Evolutionary conservation across 805 yeast genomes (phyloP), one percentile per base, ranked within the genome.

Genomic region (Zygoascus ofunaensis): DNA sequence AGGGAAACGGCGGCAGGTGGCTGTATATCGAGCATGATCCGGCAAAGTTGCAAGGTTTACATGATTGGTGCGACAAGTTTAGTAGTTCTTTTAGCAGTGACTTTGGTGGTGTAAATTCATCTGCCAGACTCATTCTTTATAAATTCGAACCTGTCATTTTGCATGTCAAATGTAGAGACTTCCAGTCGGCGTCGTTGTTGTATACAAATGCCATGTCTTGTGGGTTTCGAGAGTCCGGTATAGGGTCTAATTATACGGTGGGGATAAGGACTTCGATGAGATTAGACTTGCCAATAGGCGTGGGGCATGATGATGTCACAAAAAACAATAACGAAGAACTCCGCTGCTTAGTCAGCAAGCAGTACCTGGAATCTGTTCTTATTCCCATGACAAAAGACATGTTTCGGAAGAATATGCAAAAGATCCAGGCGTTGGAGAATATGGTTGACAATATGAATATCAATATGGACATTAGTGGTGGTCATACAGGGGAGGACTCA

Each of bases 1-100:
- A 87, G 57, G 95, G 95, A 7, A 76, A 79, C 42, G 85, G 87
- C 39, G 95, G 95, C 0, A 71, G 70, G 45, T 87, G 95, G 95
- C 56, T 85, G 10, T 86, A 75, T 64, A 86, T 87, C 2, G 75
- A 87, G 0, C 95, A 87, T 57, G 78, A 80, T 37, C 66, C 70
- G 2, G 49, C 54, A 1, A 65, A 73, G 18, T 64, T 82, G 5
- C 52, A 57, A 1, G 58, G 51, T 17, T 26, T 26, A 26, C 30
- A 26, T 26, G 53, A 66, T 14, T 59, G 67, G 44, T 49, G 60
- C 45, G 49, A 52, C 14, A 5, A 14, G 64, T 10, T 56, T 53
- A 15, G 66, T 24, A 17, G 35, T 7, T 36, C 20, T 2, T 43
- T 37, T 5, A 34, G 44, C 20, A 37, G 45, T 3, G 41, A 30